Base-by-base conservation (phyloP, 2,329 filamentous ascomycete genomes). In the Waltergamsia citrina region DNA sequence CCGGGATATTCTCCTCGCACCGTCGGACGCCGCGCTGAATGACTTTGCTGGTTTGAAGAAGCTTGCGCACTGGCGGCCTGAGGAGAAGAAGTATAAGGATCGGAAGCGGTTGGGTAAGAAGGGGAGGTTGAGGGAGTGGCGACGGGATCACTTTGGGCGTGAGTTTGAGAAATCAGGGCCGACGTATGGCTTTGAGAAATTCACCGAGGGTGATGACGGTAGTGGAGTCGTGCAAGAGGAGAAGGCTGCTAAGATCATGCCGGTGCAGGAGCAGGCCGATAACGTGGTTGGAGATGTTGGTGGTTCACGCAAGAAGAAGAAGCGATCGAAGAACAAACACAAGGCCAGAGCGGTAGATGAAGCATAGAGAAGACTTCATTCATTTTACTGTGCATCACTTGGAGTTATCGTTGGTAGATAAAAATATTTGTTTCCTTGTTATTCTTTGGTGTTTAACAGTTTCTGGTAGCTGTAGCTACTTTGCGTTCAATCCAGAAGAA, bases 21-120 rank as follows among this genome's bases (percentile, higher is more conserved):
- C 88, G 1, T 82, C 81, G 29, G 92, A 98, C 61, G 67, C 76
- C 30, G 78, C 81, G 35, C 74, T 98, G 43, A 98, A 98, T 57
- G 71, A 88, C 43, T 98, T 82, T 51, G 90, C 81, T 5, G 90
- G 92, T 6, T 65, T 98, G 50, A 98, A 98, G 71, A 96, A 95
- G 63, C 74, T 95, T 39, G 88, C 90, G 5, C 70, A 84, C 5
- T 98, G 92, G 66, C 74, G 92, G 37, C 88, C 95, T 53, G 66
- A 70, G 4, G 84, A 88, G 48, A 92, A 93, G 71, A 96, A 96
- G 69, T 71, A 73, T 45, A 83, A 81, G 49, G 92, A 98, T 52
- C 78, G 79, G 63, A 94, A 94, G 69, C 73, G 75, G 47, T 69
- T 96, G 20, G 83, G 85, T 43, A 98, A 96, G 74, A 96, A 96